Base-by-base conservation (phyloP, 2,329 filamentous ascomycete genomes). In the Scedosporium dehoogii region DNA sequence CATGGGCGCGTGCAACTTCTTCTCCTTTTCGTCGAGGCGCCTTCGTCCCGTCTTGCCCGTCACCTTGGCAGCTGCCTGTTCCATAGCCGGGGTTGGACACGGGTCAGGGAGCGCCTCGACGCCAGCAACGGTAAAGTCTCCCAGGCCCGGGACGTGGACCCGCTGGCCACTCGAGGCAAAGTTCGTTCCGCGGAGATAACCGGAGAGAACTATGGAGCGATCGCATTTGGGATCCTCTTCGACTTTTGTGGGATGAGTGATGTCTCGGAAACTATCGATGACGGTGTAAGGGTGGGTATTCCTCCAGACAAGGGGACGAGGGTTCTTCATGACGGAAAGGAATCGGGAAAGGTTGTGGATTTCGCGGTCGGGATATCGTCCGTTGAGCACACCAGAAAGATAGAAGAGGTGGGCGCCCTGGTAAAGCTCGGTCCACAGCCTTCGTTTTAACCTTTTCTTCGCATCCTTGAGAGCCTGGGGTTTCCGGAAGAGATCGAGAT, bases 321-420 rank as follows among this genome's bases (percentile, higher is more conserved):
- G 93, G 72, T 96, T 99, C 81, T 99, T 99, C 96, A 99, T 99
- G 67, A 99, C 92, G 21, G 91, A 96, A 67, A 99, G 81, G 74
- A 99, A 99, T 62, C 96, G 86, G 14, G 91, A 96, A 61, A 99
- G 76, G 71, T 99, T 99, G 77, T 97, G 90, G 16, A 99, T 86
- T 75, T 99, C 96, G 66, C 96, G 87, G 73, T 99, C 94, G 0
- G 94, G 96, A 70, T 99, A 99, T 66, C 94, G 84, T 51, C 94
- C 94, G 73, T 99, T 99, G 68, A 97, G 89, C 42, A 99, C 92
- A 70, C 94, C 94, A 1, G 91, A 96, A 4, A 99, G 83, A 71
- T 97, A 97, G 76, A 99, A 99, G 0, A 99, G 80, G 72, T 99
- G 96, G 5, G 96, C 94, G 62, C 94, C 94, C 70, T 96, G 91